These are phyloP conservation scores for Fusarium xyrophilum DNA, from an alignment of 2,329 filamentous ascomycete species.

Conservation along the genomic window DNA sequence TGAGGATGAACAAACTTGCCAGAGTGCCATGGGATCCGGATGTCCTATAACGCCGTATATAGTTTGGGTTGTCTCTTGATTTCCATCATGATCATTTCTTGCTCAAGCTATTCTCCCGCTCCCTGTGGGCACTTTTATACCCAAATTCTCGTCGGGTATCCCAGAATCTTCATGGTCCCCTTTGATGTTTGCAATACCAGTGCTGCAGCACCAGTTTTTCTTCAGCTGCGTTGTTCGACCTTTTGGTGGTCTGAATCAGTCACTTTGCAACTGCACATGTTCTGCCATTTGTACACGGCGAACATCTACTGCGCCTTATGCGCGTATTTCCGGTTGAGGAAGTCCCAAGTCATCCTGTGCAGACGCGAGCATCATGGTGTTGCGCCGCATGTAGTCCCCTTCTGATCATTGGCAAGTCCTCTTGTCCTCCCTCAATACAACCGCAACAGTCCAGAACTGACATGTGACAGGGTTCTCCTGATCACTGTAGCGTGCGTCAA, in stretches of 20 bases:
- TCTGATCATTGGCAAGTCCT: neutral
- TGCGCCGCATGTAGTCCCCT: neutral
- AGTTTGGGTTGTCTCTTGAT: neutral
- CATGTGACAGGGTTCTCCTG: neutral
- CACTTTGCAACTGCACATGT: no score
- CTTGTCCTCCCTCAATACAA: no score
- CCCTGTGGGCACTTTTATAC: accelerated
- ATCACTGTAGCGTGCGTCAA: no score
- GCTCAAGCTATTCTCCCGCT: no score
- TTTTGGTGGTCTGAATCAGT: no score
- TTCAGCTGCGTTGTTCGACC: neutral
- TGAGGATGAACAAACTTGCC: neutral
- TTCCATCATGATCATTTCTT: neutral
- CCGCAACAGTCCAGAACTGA: accelerated
- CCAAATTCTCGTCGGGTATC: accelerated
- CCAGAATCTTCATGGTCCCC: accelerated
- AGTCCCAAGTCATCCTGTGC: neutral
- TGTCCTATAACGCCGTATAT: neutral
- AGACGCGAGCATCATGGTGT: neutral
- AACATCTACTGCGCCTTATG: no score
- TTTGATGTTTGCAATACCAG: accelerated
- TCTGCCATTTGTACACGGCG: no score
- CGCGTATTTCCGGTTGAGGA: neutral
- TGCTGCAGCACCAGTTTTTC: accelerated
- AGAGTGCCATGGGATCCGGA: neutral